These are phyloP conservation scores for Phaeomoniella chlamydospora DNA, from an alignment of 2,329 filamentous ascomycete species.

Conservation along the genomic window DNA sequence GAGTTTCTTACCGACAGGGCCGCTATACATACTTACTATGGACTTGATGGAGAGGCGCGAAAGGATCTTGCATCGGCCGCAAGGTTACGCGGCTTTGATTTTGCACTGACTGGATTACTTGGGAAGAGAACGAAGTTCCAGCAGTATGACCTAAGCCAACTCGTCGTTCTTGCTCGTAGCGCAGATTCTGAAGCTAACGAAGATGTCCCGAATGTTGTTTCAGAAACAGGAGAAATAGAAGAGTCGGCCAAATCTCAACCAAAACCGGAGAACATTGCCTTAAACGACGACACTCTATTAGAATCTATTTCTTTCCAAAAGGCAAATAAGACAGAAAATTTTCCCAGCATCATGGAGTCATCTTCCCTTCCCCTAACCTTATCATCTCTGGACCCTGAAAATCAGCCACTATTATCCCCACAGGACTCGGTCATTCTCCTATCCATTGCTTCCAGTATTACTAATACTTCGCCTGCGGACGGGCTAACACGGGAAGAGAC, in stretches of 20 bases:
- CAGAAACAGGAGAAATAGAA: slow-evolving; percentile 11
- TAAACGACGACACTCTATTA: slow-evolving; percentile 87
- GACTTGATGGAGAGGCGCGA: slow-evolving; percentile 61
- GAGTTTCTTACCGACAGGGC: slow-evolving; percentile 71
- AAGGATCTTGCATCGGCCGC: slow-evolving; percentile 57
- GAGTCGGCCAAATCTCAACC: slow-evolving; percentile 18
- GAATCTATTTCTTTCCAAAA: slow-evolving; percentile 72
- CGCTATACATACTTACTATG: slow-evolving; percentile 71
- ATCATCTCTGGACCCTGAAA: slow-evolving; percentile 52
- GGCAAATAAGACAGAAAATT: slow-evolving; percentile 19
- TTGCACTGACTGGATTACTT: slow-evolving; percentile 70
- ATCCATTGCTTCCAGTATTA: slow-evolving; percentile 66
- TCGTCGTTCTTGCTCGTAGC: slow-evolving; percentile 62
- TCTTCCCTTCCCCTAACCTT: slow-evolving; percentile 46
- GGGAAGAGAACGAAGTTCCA: slow-evolving; percentile 46
- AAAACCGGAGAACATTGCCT: slow-evolving; percentile 53
- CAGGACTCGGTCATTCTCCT: slow-evolving; percentile 85
- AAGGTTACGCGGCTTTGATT: slow-evolving; percentile 55
- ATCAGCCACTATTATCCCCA: slow-evolving; percentile 68
- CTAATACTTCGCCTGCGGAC: slow-evolving; percentile 73
- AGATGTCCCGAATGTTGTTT: no score
- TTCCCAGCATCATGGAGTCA: slow-evolving; percentile 24
- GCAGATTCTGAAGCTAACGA: slow-evolving; percentile 2
- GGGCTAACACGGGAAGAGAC: slow-evolving; percentile 88
- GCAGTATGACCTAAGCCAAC: slow-evolving; percentile 50